These are phyloP conservation scores for Aspergillus sp. DNA, from an alignment of 2,329 filamentous ascomycete species.

Conservation along the genomic window DNA sequence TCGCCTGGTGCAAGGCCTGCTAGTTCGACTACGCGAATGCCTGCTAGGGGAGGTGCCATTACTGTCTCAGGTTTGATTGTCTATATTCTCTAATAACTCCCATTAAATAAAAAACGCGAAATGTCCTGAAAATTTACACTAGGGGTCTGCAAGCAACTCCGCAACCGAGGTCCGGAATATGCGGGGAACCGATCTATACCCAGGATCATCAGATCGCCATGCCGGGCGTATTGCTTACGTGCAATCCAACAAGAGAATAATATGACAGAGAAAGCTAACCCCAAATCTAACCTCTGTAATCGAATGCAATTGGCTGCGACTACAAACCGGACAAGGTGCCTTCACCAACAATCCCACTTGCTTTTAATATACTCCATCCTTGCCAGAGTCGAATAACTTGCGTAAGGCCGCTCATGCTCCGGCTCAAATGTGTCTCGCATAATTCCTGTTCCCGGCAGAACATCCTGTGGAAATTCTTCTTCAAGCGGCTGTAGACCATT, in stretches of 20 bases:
- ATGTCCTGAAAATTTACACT: neutral
- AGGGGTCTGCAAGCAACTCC: slow-evolving; percentile 1
- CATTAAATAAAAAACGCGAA: neutral
- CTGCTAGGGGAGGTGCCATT: slow-evolving; percentile 49
- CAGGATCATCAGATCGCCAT: neutral
- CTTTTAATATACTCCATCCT: neutral
- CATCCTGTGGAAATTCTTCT: neutral
- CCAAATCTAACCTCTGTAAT: no score
- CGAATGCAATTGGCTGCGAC: no score
- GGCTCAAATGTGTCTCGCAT: neutral
- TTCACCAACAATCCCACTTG: no score
- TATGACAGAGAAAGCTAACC: neutral
- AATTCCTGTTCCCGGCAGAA: neutral
- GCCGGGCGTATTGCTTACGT: neutral
- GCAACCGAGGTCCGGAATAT: slow-evolving; percentile 19
- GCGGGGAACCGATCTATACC: slow-evolving; percentile 12
- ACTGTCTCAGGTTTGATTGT: neutral
- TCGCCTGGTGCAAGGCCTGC: slow-evolving; percentile 59
- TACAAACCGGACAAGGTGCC: no score
- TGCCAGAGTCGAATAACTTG: neutral
- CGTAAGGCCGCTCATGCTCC: neutral
- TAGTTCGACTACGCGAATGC: slow-evolving; percentile 59
- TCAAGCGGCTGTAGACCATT: slow-evolving; percentile 16
- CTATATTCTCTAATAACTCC: neutral
- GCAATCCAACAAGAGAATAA: neutral